A percentile compares a stretch with the other conserved stretches of the same genome.
Conservation (phyloP, 2,329 filamentous ascomycete genomes). For the Phoma herbarum region DNA sequence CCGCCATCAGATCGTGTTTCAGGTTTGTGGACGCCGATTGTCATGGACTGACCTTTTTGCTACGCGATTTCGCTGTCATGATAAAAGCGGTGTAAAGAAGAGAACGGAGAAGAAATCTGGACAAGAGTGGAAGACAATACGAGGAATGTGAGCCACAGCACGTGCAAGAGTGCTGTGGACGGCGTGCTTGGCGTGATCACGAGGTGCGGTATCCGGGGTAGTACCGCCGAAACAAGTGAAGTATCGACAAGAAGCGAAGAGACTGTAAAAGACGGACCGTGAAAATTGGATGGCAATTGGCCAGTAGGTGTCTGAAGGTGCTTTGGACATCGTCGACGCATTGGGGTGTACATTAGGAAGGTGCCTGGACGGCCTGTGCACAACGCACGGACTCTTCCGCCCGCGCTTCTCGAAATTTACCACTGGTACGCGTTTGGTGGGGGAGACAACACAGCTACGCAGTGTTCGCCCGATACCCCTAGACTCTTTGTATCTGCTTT, state of each 20-base stretch:
- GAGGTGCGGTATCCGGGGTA: slow-evolving; percentile 5
- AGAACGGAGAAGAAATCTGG: slow-evolving; percentile 11
- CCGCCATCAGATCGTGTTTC: slow-evolving; percentile 30
- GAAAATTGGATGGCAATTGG: not conserved
- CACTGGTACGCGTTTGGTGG: slow-evolving; percentile 36
- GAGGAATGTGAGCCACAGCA: slow-evolving; percentile 6
- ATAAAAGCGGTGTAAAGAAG: slow-evolving; percentile 3
- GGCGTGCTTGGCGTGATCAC: slow-evolving; percentile 18
- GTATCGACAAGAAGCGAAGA: not conserved
- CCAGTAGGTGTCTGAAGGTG: not conserved
- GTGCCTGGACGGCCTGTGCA: slow-evolving; percentile 11
- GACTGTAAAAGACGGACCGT: not conserved
- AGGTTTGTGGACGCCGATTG: slow-evolving; percentile 8
- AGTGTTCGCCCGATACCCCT: slow-evolving; percentile 25
- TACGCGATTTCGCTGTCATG: slow-evolving; percentile 48
- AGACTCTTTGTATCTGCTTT: slow-evolving; percentile 12
- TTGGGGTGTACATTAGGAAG: slow-evolving; percentile 9
- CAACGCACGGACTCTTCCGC: slow-evolving; percentile 4
- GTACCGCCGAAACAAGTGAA: slow-evolving; percentile 1
- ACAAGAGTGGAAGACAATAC: slow-evolving; percentile 1
- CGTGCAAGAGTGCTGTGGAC: slow-evolving; percentile 13
- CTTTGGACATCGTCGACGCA: not conserved
- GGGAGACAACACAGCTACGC: slow-evolving; percentile 37
- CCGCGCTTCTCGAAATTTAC: slow-evolving; percentile 38
- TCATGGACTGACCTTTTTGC: slow-evolving; percentile 45